A percentile compares a stretch with the other conserved stretches of the same genome.
Conservation (phyloP, 2,329 filamentous ascomycete species). For the Lecanoromycetidae sp. region DNA sequence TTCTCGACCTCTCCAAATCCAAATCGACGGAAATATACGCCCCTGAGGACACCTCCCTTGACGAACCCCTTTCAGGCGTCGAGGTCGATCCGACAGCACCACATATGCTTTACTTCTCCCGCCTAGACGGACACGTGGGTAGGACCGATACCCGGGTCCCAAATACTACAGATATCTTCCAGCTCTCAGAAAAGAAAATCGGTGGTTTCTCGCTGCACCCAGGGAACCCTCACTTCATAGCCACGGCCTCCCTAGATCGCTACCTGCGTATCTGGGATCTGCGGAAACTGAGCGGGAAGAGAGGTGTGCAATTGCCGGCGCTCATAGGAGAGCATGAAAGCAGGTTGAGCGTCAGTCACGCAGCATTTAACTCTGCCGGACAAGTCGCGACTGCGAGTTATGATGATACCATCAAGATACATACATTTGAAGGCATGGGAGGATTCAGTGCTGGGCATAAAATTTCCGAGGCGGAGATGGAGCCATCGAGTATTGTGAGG, state of each 20-base stretch:
- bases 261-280: slow-evolving; percentile 89
- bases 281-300: slow-evolving; percentile 54
- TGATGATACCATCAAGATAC: slow-evolving; percentile 89
- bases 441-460: slow-evolving; percentile 49
- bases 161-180: slow-evolving; percentile 54
- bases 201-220: slow-evolving; percentile 85
- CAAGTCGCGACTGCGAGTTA: slow-evolving; percentile 88
- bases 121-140: slow-evolving; percentile 67
- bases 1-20: slow-evolving; percentile 69
- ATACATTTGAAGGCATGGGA: slow-evolving; percentile 56
- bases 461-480: slow-evolving; percentile 51
- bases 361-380: slow-evolving; percentile 73
- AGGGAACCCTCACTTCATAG: slow-evolving; percentile 64
- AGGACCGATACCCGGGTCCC: slow-evolving; percentile 63
- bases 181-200: slow-evolving; percentile 82
- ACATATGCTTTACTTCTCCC: slow-evolving; percentile 74
- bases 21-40: slow-evolving; percentile 72
- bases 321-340: slow-evolving; percentile 73
- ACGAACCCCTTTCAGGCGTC: slow-evolving; percentile 71
- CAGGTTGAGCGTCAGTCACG: slow-evolving; percentile 78
- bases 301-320: slow-evolving; percentile 48
- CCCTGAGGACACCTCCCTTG: slow-evolving; percentile 54
- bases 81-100: slow-evolving; percentile 63
- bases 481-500: slow-evolving; percentile 54
- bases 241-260: slow-evolving; percentile 80